Conservation (phyloP, 78 protist genomes). For the Emiliania huxleyi region DNA sequence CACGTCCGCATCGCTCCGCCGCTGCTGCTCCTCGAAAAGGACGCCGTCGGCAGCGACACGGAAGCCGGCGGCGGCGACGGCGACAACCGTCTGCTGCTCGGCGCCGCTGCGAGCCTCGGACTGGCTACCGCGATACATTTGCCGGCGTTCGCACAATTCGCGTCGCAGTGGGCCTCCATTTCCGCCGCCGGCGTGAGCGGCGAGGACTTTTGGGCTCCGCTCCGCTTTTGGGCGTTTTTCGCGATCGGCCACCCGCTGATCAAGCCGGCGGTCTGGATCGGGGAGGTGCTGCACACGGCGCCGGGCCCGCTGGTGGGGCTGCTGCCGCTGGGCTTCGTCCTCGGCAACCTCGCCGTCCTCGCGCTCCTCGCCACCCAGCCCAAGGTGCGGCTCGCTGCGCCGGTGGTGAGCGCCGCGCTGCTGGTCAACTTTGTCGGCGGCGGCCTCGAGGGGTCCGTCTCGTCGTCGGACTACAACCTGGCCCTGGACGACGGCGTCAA, state of each 20-base stretch:
- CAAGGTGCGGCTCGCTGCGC: background rate
- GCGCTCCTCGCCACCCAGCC: background rate
- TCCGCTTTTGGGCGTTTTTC: background rate
- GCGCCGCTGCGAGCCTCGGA: background rate
- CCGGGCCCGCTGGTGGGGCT: slow-evolving; percentile 7
- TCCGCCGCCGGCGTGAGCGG: background rate
- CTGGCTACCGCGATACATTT: background rate
- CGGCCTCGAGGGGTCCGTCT: background rate
- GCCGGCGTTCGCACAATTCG: background rate
- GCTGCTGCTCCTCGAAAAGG: no score
- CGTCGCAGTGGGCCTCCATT: background rate
- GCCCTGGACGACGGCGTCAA: slow-evolving; percentile 14
- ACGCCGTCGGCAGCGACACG: no score
- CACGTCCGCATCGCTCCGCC: no score
- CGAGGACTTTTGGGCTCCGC: background rate
- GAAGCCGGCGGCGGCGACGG: no score
- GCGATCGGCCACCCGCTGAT: background rate
- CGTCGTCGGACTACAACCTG: background rate
- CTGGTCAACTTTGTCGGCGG: background rate
- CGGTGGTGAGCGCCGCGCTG: background rate
- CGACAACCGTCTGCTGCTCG: background rate
- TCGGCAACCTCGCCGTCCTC: background rate
- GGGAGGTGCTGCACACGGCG: slow-evolving; percentile 17
- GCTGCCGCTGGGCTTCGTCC: background rate
- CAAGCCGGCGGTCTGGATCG: background rate